Conservation (phyloP, 2,329 filamentous ascomycete genomes). For the Phialophora expanda region DNA sequence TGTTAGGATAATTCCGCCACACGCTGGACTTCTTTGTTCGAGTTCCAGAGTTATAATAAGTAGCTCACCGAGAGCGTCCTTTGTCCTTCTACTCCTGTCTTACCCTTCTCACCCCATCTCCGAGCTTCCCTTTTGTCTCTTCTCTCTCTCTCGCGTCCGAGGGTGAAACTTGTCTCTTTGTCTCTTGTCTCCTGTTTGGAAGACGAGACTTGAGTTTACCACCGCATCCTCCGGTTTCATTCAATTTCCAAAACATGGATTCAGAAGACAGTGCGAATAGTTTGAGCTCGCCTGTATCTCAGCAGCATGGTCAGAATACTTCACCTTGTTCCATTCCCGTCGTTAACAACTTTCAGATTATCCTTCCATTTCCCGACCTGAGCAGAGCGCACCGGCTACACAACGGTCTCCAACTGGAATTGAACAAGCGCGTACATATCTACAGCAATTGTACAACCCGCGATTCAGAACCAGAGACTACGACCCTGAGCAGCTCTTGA, state of each 20-base stretch:
- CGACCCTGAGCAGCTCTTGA: slow-evolving; percentile 11
- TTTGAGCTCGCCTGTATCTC: slow-evolving; percentile 17
- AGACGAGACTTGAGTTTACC: slow-evolving; percentile 19
- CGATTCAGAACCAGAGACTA: slow-evolving; percentile 11
- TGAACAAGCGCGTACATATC: slow-evolving; percentile 20
- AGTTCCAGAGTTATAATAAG: slow-evolving; percentile 16
- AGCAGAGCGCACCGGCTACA: slow-evolving; percentile 4
- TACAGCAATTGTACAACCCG: slow-evolving; percentile 17
- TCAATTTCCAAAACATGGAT: slow-evolving; percentile 20
- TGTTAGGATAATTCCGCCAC: slow-evolving; percentile 16
- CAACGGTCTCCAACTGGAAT: slow-evolving; percentile 17
- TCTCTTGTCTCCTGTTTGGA: slow-evolving; percentile 1
- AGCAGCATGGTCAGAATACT: slow-evolving; percentile 16
- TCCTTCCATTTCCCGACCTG: too few relatives aligned
- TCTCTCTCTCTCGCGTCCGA: background rate
- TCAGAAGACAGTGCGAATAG: slow-evolving; percentile 9
- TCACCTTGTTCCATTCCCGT: slow-evolving; percentile 8
- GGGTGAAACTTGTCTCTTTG: too few relatives aligned
- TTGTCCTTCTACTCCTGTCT: slow-evolving; percentile 7
- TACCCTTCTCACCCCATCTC: slow-evolving; percentile 4
- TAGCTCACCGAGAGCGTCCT: slow-evolving; percentile 12
- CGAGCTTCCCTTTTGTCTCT: slow-evolving; percentile 1
- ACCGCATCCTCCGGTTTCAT: slow-evolving; percentile 14
- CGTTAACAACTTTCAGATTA: slow-evolving; percentile 19
- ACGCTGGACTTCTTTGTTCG: slow-evolving; percentile 2